A percentile compares a stretch with the other conserved stretches of the same genome.
Evolutionary conservation across 2,329 filamentous ascomycete genomes (phyloP).

Genomic region (Sclerotinia spermophila): DNA sequence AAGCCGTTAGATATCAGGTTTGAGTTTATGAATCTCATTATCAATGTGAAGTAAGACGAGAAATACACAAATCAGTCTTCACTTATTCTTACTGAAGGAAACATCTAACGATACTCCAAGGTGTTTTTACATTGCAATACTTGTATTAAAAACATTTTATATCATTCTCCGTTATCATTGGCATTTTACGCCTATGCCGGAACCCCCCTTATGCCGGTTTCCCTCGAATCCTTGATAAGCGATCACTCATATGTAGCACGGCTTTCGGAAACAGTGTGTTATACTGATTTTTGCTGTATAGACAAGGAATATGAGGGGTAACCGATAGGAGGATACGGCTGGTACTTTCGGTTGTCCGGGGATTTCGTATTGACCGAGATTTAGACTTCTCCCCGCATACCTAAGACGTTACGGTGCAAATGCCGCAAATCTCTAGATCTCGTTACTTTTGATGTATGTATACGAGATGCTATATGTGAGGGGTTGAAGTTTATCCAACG

Average conservation of each 20-base stretch:
- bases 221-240: neutral
- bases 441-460: neutral
- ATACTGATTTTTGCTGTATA: accelerated
- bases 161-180: neutral
- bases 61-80: neutral
- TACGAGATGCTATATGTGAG: neutral
- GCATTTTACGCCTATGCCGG: neutral
- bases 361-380: neutral
- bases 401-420: neutral
- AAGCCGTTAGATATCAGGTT: neutral
- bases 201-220: neutral
- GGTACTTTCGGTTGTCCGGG: neutral
- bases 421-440: neutral
- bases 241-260: neutral
- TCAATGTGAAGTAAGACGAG: neutral
- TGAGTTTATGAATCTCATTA: neutral
- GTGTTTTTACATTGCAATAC: neutral
- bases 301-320: neutral
- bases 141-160: neutral
- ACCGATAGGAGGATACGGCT: no score
- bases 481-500: neutral
- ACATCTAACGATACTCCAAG: neutral
- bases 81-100: neutral
- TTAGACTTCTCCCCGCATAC: neutral
- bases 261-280: neutral